Conservation (phyloP, 2,329 filamentous ascomycete genomes). For the Paraphoma sp. region DNA sequence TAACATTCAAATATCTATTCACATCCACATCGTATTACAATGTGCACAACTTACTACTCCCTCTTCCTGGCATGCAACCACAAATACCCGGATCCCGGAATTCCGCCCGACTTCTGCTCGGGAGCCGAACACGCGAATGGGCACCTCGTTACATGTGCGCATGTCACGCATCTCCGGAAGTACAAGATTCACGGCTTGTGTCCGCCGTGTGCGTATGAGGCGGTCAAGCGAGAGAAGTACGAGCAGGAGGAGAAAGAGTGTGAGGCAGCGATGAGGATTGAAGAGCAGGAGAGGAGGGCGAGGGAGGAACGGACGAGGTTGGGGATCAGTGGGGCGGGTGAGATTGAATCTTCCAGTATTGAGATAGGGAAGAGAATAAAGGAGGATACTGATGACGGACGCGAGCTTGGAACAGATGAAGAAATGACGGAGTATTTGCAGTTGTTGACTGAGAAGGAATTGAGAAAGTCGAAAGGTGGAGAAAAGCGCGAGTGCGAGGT, state of each 20-base stretch:
- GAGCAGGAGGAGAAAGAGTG: not conserved
- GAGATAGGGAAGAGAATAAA: too few species aligned
- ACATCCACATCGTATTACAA: not conserved
- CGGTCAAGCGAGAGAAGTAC: not conserved
- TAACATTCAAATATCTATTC: not conserved
- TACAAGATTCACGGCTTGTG: not conserved
- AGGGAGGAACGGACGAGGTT: not conserved
- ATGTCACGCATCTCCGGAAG: not conserved
- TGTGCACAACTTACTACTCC: not conserved
- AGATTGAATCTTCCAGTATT: too few species aligned
- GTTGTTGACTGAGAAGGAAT: too few species aligned
- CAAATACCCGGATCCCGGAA: not conserved
- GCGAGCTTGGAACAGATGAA: too few species aligned
- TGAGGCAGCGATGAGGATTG: not conserved
- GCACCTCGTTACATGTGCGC: too few species aligned
- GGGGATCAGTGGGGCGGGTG: too few species aligned
- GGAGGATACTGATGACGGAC: too few species aligned
- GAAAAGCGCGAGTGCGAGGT: too few species aligned
- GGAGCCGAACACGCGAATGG: too few species aligned
- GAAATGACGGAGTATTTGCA: too few species aligned
- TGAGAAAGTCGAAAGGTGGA: too few species aligned
- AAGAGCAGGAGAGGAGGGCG: not conserved
- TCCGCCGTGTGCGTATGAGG: not conserved
- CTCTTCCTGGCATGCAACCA: not conserved
- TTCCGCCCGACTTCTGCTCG: not conserved